Evolutionary conservation across 768 basidiomycete genomes (phyloP).

Genomic region (Tubosaeta sp.): DNA sequence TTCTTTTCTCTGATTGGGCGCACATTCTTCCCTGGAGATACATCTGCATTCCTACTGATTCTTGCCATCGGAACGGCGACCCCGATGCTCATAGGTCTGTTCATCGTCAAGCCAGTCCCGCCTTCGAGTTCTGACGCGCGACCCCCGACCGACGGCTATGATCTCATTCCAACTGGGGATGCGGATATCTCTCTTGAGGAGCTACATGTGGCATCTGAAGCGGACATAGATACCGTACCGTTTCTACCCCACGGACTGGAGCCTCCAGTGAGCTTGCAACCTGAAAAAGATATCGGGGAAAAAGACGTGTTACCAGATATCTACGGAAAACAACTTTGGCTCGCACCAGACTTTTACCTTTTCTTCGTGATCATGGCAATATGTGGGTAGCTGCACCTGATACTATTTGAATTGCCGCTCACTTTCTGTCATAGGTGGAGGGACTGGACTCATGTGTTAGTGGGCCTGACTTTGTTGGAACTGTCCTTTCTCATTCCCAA

Average conservation of each 20-base stretch:
- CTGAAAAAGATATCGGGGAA: slow-evolving; percentile 6
- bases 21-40: slow-evolving; percentile 69
- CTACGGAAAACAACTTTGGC: slow-evolving; percentile 48
- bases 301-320: slow-evolving; percentile 43
- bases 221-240: slow-evolving; percentile 16
- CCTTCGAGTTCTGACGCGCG: slow-evolving; percentile 30
- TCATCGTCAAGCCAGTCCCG: slow-evolving; percentile 66
- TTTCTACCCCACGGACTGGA: slow-evolving; percentile 19
- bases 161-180: slow-evolving; percentile 15
- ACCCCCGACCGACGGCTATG: slow-evolving; percentile 14
- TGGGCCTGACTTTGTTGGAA: background rate
- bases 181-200: slow-evolving; percentile 22
- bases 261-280: slow-evolving; percentile 1
- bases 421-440: slow-evolving; percentile 47
- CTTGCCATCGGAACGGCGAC: slow-evolving; percentile 74
- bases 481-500: background rate
- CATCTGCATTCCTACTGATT: slow-evolving; percentile 69
- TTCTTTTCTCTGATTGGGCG: slow-evolving; percentile 78
- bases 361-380: slow-evolving; percentile 52
- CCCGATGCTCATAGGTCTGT: slow-evolving; percentile 73
- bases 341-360: slow-evolving; percentile 59
- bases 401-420: background rate
- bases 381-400: slow-evolving; percentile 36
- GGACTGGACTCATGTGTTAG: slow-evolving; percentile 75
- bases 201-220: slow-evolving; percentile 7